Base-by-base conservation (phyloP, 225 moss, liverwort and hornwort genomes). In the Marchantia paleacea region DNA sequence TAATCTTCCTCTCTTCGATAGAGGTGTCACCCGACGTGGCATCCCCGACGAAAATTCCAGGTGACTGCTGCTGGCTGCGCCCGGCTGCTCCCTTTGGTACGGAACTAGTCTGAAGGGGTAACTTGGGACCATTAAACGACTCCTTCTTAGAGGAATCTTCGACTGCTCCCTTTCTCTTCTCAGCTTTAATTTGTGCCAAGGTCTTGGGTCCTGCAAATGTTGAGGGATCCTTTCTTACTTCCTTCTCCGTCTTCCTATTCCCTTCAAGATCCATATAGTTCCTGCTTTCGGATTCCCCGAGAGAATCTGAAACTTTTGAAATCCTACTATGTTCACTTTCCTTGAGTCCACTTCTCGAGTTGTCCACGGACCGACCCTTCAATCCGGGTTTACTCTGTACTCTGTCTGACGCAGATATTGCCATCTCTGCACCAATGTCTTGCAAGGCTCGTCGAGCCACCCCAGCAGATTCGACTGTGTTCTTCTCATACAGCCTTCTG, bases 191-290 rank as follows among this genome's bases (percentile, higher is more conserved):
- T 82, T 91, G 89, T 6, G 91, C 91, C 70, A 91, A 76, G 16
- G 81, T 88, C 76, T 91, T 91, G 19, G 91, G 91, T 49, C 91
- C 91, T 39, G 91, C 91, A 83, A 91, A 91, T 13, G 82, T 85
- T 3, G 85, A 87, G 49, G 85, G 84, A 18, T 78, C 82, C 62
- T 86, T 89, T 55, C 82, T 87, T 52, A 69, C 65, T 68, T 87
- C 87, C 75, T 79, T 83, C 18, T 87, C 87, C 52, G 18, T 71
- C 70, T 84, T 82, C 74, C 84, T 87, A 68, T 62, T 83, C 52
- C 79, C 90, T 81, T 88, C 85, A 75, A 67, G 55, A 78, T 88
- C 85, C 74, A 79, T 75, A 14, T 57, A 52, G 14, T 31, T 80
- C 76, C 81, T 81, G 47, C 30, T 78, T 55, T 86, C 87, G 31